Percentiles rank a stretch among this genome's conserved stretches.
Evolutionary conservation across 371 early-diverging fungal genomes (phyloP).

Genomic region (Conidiobolus incongruus): DNA sequence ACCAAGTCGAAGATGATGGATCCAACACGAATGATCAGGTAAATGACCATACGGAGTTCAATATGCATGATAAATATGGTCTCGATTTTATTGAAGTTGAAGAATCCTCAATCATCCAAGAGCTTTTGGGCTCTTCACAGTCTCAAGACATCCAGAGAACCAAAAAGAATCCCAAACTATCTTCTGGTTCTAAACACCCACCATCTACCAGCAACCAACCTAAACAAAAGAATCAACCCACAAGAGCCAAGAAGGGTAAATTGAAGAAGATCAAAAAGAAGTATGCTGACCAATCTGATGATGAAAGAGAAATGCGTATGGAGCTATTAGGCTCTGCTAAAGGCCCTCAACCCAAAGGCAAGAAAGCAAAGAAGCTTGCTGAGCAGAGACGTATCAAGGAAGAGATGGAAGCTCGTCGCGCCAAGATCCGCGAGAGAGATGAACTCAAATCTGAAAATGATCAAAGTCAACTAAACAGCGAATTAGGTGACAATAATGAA

Average conservation of each 20-base stretch:
- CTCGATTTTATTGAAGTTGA: too few relatives aligned
- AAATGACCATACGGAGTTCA: too few relatives aligned
- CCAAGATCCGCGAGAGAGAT: slow-evolving; percentile 5
- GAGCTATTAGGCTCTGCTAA: slow-evolving; percentile 50
- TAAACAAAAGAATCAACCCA: slow-evolving; percentile 7
- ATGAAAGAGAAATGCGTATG: slow-evolving; percentile 64
- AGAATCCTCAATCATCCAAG: too few relatives aligned
- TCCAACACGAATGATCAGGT: too few relatives aligned
- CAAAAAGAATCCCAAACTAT: too few relatives aligned
- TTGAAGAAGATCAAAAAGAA: slow-evolving; percentile 77
- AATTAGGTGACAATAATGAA: neutral
- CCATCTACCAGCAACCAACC: slow-evolving; percentile 1
- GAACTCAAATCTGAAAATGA: slow-evolving; percentile 3
- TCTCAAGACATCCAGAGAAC: too few relatives aligned
- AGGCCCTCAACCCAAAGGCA: slow-evolving; percentile 48
- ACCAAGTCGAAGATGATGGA: too few relatives aligned
- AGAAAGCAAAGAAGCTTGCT: slow-evolving; percentile 36
- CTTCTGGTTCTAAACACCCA: too few relatives aligned
- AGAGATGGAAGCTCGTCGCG: slow-evolving; percentile 6
- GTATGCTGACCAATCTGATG: slow-evolving; percentile 86
- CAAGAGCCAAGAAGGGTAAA: slow-evolving; percentile 73
- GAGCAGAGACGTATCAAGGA: slow-evolving; percentile 21
- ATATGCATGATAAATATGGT: too few relatives aligned
- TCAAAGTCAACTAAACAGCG: neutral
- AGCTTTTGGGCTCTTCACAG: too few relatives aligned